Evolutionary conservation across 345 rosid species (phyloP).

Genomic region (Clarkia xantiana): DNA sequence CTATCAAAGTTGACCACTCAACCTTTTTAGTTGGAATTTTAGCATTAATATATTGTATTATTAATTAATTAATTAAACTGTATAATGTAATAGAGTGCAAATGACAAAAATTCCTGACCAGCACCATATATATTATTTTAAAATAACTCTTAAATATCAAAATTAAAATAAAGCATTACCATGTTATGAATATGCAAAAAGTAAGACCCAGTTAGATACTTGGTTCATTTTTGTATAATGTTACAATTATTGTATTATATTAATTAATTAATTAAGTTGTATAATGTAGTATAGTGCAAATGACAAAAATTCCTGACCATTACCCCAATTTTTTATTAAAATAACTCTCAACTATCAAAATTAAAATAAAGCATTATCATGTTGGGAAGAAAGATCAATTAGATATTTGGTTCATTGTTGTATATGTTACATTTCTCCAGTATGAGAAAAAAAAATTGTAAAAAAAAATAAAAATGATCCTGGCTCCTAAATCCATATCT

Average conservation of each 20-base stretch:
- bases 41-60: too few species aligned
- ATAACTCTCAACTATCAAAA: too few species aligned
- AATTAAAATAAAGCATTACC: background rate
- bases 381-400: background rate
- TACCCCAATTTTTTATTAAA: too few species aligned
- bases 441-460: background rate
- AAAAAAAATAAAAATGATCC: background rate
- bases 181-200: background rate
- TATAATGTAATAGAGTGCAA: too few species aligned
- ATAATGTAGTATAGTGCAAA: too few species aligned
- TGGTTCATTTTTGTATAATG: background rate
- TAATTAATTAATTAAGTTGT: too few species aligned
- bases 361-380: background rate
- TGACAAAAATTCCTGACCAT: too few species aligned
- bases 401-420: background rate
- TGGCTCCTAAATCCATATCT: background rate
- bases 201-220: background rate
- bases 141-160: too few species aligned
- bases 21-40: background rate
- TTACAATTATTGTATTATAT: too few species aligned
- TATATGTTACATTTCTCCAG: background rate
- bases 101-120: too few species aligned
- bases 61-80: too few species aligned
- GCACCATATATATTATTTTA: too few species aligned
- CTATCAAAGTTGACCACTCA: slow-evolving; percentile 6